A percentile compares a stretch with the other conserved stretches of the same genome.
These are phyloP conservation scores for Crithidia thermophila DNA, from an alignment of 208 protist species.

Conservation along the genomic window DNA sequence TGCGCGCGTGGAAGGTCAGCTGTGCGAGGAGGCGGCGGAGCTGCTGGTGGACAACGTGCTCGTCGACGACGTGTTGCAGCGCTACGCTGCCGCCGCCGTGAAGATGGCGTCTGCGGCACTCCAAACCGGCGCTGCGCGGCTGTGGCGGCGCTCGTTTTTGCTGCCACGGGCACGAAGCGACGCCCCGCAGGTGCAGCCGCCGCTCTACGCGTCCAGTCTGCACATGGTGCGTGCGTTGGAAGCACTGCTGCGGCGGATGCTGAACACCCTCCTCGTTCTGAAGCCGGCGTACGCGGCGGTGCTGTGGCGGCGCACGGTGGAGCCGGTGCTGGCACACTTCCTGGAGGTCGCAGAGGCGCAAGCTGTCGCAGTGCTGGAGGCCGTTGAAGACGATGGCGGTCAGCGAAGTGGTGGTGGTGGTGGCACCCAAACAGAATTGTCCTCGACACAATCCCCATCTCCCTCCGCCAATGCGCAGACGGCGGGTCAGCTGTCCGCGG, in stretches of 20 bases:
- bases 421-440: too few relatives aligned
- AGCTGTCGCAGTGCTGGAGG: not conserved
- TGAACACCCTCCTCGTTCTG: slow-evolving; percentile 34
- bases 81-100: slow-evolving; percentile 30
- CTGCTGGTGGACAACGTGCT: slow-evolving; percentile 34
- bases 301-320: slow-evolving; percentile 25
- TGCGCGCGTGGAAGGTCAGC: slow-evolving; percentile 13
- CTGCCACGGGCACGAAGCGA: too few relatives aligned
- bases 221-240: slow-evolving; percentile 63
- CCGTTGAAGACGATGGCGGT: not conserved
- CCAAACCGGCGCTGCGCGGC: slow-evolving; percentile 26
- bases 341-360: slow-evolving; percentile 21
- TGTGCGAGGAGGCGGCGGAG: slow-evolving; percentile 13
- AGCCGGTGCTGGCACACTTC: slow-evolving; percentile 22
- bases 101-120: slow-evolving; percentile 35
- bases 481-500: not conserved
- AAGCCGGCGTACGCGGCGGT: slow-evolving; percentile 4
- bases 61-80: slow-evolving; percentile 23
- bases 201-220: slow-evolving; percentile 29
- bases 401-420: too few relatives aligned
- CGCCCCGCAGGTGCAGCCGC: not conserved
- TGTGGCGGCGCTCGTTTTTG: slow-evolving; percentile 66
- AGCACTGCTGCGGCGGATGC: slow-evolving; percentile 52
- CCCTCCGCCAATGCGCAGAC: too few relatives aligned
- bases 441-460: too few relatives aligned